These are phyloP conservation scores for Letharia lupina DNA, from an alignment of 495 filamentous ascomycete genomes.

Conservation along the genomic window DNA sequence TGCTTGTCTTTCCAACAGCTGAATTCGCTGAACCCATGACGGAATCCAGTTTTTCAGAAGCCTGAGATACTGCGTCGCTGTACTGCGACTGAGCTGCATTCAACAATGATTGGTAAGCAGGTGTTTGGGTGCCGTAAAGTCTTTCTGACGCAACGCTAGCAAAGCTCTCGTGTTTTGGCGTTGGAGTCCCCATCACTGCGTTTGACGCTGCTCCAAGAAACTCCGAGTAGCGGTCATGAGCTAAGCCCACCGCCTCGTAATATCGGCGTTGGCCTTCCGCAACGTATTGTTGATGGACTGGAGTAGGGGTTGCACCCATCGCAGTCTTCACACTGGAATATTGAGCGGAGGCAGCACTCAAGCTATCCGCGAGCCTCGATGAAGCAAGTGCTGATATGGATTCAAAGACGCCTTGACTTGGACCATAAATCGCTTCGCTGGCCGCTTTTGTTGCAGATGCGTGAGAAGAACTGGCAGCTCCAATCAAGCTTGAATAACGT, in stretches of 20 bases:
- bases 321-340: constrained; percentile 52
- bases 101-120: constrained; percentile 34
- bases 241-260: constrained; percentile 67
- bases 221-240: constrained; percentile 66
- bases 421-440: constrained; percentile 28
- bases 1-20: constrained; percentile 35
- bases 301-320: constrained; percentile 48
- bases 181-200: constrained; percentile 44
- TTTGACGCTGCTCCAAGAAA: constrained; percentile 61
- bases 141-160: constrained; percentile 27
- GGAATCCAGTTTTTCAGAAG: constrained; percentile 41
- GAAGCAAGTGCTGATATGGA: constrained; percentile 58
- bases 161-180: constrained; percentile 33
- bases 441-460: constrained; percentile 31
- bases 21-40: constrained; percentile 41
- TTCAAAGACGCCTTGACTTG: constrained; percentile 41
- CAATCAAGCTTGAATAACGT: constrained; percentile 25
- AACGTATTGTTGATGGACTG: constrained; percentile 46
- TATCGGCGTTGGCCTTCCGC: constrained; percentile 61
- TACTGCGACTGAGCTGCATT: constrained; percentile 43
- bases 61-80: constrained; percentile 37
- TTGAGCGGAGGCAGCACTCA: constrained; percentile 56
- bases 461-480: constrained; percentile 26
- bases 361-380: constrained; percentile 53
- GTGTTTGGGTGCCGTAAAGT: constrained; percentile 30